These are phyloP conservation scores for Mycena rosella DNA, from an alignment of 768 basidiomycete species.

Conservation along the genomic window DNA sequence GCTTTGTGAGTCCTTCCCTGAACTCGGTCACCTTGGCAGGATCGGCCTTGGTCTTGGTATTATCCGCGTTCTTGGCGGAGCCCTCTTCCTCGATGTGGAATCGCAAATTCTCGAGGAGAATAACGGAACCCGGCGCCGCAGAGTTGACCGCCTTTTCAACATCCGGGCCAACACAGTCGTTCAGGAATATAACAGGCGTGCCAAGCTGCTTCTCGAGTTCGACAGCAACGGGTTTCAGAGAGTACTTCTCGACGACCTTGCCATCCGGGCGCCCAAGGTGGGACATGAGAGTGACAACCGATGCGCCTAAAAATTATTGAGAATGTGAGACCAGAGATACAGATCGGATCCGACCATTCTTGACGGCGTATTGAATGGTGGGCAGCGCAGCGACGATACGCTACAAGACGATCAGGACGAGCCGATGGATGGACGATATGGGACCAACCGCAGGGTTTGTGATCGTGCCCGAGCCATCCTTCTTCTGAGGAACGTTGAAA, in stretches of 20 bases:
- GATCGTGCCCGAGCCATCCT: constrained; percentile 87
- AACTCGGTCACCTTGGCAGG: constrained; percentile 84
- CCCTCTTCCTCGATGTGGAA: constrained; percentile 99
- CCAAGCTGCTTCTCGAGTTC: constrained; percentile 83
- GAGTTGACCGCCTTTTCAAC: constrained; percentile 83
- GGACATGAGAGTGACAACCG: constrained; percentile 93
- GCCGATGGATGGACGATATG: constrained; percentile 28
- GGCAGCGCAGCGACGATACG: constrained; percentile 97
- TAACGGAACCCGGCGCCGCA: constrained; percentile 74
- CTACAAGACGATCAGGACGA: constrained; percentile 56
- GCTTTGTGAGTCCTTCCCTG: constrained; percentile 87
- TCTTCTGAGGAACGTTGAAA: constrained; percentile 95
- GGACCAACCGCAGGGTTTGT: constrained; percentile 93
- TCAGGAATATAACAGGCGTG: constrained; percentile 83
- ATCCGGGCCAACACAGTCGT: constrained; percentile 88
- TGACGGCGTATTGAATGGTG: constrained; percentile 93
- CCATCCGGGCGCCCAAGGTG: constrained; percentile 98
- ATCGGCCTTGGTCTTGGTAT: constrained; percentile 95
- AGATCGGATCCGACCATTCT: constrained; percentile 67
- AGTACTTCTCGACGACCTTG: constrained; percentile 89
- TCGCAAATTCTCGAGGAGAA: constrained; percentile 97
- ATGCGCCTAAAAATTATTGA: constrained; percentile 68
- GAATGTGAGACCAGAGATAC: constrained; percentile 19
- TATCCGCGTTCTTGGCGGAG: constrained; percentile 92
- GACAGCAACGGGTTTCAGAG: constrained; percentile 86